Conservation (phyloP, 176 grass and related monocot genomes). For the Olyra latifolia region DNA sequence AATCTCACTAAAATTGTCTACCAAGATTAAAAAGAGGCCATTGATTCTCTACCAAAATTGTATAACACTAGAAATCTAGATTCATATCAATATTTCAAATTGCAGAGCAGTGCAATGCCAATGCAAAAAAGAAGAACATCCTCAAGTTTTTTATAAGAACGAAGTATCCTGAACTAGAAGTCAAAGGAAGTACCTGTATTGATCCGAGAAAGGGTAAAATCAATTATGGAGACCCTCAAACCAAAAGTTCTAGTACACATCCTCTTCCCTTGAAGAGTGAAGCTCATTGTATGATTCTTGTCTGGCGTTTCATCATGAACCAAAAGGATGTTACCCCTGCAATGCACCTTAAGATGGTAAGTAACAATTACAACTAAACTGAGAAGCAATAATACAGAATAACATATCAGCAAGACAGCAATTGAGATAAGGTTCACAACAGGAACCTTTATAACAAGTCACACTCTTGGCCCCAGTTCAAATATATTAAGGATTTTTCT, state of each 20-base stretch:
- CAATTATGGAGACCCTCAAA: conserved; percentile 73
- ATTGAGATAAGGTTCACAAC: neutral
- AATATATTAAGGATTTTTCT: neutral
- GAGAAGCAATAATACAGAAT: conserved; percentile 1
- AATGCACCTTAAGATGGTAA: conserved; percentile 30
- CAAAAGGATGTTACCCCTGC: conserved; percentile 96
- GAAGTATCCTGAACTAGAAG: conserved; percentile 4
- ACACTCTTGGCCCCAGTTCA: neutral
- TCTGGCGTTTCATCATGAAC: conserved; percentile 52
- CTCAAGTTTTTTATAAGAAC: neutral
- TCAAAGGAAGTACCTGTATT: conserved; percentile 59
- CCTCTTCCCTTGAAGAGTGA: conserved; percentile 63
- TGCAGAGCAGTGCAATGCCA: neutral
- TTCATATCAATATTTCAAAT: neutral
- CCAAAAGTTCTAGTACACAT: conserved; percentile 63
- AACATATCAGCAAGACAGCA: neutral
- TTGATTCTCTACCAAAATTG: neutral
- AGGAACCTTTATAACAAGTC: neutral
- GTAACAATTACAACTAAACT: conserved; percentile 23
- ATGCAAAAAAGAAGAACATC: neutral
- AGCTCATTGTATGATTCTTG: conserved; percentile 33
- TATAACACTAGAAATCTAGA: neutral
- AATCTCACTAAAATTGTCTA: no score
- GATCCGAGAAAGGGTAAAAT: conserved; percentile 96
- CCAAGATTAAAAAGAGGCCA: neutral